Evolutionary conservation across 2,329 filamentous ascomycete genomes (phyloP), one percentile per base, ranked within the genome.

Genomic region (Fusarium sp.): DNA sequence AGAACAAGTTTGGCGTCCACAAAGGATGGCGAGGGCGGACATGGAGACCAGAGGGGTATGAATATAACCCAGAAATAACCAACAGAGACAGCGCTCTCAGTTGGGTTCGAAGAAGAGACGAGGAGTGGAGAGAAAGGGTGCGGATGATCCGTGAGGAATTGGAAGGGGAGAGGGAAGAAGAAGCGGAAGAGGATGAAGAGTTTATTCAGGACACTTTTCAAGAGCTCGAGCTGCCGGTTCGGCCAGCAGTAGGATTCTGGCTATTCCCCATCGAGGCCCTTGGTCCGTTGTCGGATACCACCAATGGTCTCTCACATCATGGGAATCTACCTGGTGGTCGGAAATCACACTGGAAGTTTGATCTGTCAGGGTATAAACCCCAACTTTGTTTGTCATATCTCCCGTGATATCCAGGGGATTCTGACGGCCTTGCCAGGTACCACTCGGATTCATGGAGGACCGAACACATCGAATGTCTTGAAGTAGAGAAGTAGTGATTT

Each of bases 191-290:
- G 7, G 27, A 27, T 8, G 27, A 9, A 27, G 27, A n/a, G 11
- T 3, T 13, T 27, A 23, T n/a, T 4, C 9, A 11, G 16, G 8
- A 25, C 0, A 11, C 2, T 7, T 29, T 27, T 16, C 44, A 29
- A 1, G 14, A 8, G 13, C 9, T 9, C 3, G n/a, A 20, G 10
- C 25, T 27, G 16, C 46, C 46, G 0, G 2, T 14, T 23, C 27
- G 1, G 6, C 13, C 49, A 34, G 49, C 18, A 1, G 9, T 31
- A 0, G 49, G 49, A 3, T 34, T 53, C 16, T 34, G 29, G 29
- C 29, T 53, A 4, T 34, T 53, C 18, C 49, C 18, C 9, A 23
- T 79, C 25, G 75, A 74, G 36, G 79, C 75, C 44, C 75, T 79
- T 5, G 73, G 71, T 3, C 75, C 76, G 61, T 69, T 80, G 10